Evolutionary conservation across 192 early-diverging fungal species (phyloP).

Genomic region (Coemansia pectinata): DNA sequence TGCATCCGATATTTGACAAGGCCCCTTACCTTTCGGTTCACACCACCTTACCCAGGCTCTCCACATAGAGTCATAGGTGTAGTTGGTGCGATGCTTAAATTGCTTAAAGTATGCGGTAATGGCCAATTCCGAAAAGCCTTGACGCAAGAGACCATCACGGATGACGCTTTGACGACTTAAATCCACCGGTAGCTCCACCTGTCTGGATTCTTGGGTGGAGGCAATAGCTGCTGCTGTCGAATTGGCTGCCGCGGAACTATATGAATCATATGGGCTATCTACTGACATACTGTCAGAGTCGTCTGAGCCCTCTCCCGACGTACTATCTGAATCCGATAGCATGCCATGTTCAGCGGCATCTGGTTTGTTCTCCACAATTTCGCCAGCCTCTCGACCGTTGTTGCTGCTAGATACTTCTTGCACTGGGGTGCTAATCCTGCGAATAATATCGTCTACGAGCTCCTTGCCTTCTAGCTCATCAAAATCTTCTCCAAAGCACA

Average conservation of each 20-base stretch:
- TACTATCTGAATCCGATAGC: background rate
- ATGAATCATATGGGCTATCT: no score
- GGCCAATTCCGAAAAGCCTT: background rate
- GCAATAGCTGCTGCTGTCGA: background rate
- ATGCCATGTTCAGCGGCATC: background rate
- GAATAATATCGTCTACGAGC: no score
- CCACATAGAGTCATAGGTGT: background rate
- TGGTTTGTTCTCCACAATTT: background rate
- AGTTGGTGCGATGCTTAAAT: background rate
- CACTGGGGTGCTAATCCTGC: no score
- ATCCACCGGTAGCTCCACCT: background rate
- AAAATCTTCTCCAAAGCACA: no score
- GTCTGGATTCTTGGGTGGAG: background rate
- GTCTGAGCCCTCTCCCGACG: background rate
- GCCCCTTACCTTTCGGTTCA: background rate
- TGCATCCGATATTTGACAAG: background rate
- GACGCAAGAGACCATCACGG: background rate
- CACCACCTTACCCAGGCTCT: background rate
- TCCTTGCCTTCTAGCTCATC: no score
- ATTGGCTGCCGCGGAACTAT: background rate
- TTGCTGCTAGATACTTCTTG: background rate
- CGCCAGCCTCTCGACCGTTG: no score
- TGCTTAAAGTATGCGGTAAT: background rate
- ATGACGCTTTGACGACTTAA: background rate
- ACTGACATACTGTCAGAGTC: no score